These are phyloP conservation scores for Colletotrichum nymphaeae DNA, from an alignment of 2,329 filamentous ascomycete species.

Conservation along the genomic window DNA sequence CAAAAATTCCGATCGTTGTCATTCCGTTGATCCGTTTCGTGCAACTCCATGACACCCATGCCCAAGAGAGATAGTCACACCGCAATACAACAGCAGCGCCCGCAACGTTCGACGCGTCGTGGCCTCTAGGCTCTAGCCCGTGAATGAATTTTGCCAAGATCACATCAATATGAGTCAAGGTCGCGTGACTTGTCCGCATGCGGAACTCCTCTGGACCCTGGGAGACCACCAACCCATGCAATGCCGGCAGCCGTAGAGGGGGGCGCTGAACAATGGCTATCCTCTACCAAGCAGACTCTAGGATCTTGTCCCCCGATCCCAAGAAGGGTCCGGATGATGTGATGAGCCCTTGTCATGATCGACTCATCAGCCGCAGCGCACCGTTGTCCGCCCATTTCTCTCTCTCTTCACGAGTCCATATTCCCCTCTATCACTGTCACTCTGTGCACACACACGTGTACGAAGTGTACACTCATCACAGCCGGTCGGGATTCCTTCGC, in stretches of 20 bases:
- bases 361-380: neutral
- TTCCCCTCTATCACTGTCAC: neutral
- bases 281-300: no score
- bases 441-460: neutral
- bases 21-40: neutral
- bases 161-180: neutral
- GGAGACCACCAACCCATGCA: neutral
- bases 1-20: neutral
- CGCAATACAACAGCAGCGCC: neutral
- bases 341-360: neutral
- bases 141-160: neutral
- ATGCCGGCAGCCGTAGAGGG: neutral
- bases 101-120: neutral
- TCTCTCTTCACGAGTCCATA: neutral
- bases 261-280: neutral
- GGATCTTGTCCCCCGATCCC: neutral
- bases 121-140: neutral
- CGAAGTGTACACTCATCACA: neutral
- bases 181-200: neutral
- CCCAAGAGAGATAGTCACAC: neutral
- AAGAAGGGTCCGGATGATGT: neutral
- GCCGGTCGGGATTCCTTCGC: neutral
- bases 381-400: neutral
- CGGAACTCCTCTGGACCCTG: neutral
- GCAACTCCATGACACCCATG: neutral